Conservation (phyloP, 768 basidiomycete genomes). For the Tephrocybe rancida region DNA sequence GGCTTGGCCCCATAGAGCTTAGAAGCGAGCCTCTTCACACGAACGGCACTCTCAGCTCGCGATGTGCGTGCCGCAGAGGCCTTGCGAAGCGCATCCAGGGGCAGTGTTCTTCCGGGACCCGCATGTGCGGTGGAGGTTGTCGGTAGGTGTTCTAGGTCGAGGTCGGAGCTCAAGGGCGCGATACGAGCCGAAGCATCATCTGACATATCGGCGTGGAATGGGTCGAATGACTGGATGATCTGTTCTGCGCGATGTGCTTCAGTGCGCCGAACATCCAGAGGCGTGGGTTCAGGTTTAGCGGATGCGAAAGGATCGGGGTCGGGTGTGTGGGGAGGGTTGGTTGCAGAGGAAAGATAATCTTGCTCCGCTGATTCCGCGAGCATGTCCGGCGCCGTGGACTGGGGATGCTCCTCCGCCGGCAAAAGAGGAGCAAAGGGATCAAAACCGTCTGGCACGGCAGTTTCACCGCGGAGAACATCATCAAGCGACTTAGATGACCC, state of each 20-base stretch:
- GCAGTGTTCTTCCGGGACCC: background rate
- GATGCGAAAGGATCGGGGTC: background rate
- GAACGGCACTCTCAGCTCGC: background rate
- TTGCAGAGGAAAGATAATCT: background rate
- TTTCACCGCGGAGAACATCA: background rate
- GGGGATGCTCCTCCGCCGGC: background rate
- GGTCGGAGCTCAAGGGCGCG: background rate
- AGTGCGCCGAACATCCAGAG: background rate
- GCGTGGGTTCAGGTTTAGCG: background rate
- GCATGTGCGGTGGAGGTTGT: background rate
- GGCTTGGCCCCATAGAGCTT: background rate
- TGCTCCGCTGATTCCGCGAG: background rate
- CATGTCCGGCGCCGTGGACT: background rate
- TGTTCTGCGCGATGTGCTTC: background rate
- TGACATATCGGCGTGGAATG: background rate
- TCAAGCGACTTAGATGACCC: background rate
- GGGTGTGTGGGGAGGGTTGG: background rate
- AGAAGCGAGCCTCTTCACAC: background rate
- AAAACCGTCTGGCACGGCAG: background rate
- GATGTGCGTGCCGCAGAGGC: background rate
- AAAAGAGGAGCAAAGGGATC: slow-evolving; percentile 7
- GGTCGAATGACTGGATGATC: background rate
- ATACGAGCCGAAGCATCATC: background rate
- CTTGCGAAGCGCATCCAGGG: background rate
- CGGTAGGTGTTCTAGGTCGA: background rate